A percentile compares a stretch with the other conserved stretches of the same genome.
These are phyloP conservation scores for Cryomyces minteri DNA, from an alignment of 495 filamentous ascomycete genomes.

Conservation along the genomic window DNA sequence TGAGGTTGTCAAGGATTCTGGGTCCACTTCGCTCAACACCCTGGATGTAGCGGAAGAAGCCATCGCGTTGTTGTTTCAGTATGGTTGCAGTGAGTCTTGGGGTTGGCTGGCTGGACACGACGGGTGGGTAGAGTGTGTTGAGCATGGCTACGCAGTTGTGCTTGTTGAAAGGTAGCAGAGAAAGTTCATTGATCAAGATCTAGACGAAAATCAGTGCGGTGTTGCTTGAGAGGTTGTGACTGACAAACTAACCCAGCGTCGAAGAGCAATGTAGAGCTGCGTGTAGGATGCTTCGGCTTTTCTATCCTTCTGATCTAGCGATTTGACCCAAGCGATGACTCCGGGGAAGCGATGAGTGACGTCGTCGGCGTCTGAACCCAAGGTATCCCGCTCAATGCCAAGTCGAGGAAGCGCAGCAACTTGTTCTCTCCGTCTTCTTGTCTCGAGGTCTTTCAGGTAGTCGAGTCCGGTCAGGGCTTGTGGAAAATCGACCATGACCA, in stretches of 20 bases:
- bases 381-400: slow-evolving; percentile 35
- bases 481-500: slow-evolving; percentile 48
- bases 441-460: slow-evolving; percentile 51
- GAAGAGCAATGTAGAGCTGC: slow-evolving; percentile 44
- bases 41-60: slow-evolving; percentile 49
- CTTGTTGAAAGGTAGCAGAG: slow-evolving; percentile 43
- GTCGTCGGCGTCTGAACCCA: slow-evolving; percentile 23
- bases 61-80: slow-evolving; percentile 39
- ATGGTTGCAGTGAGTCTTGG: slow-evolving; percentile 33
- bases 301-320: slow-evolving; percentile 33
- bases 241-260: slow-evolving; percentile 42
- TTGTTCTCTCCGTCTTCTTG: slow-evolving; percentile 49
- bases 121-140: slow-evolving; percentile 56
- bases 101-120: slow-evolving; percentile 25
- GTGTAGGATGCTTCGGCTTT: slow-evolving; percentile 44
- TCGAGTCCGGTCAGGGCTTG: slow-evolving; percentile 54
- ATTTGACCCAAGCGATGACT: slow-evolving; percentile 34
- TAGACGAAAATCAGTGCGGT: slow-evolving; percentile 8
- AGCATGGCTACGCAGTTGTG: slow-evolving; percentile 58
- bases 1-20: slow-evolving; percentile 33
- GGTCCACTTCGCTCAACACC: slow-evolving; percentile 39
- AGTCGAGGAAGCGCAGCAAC: slow-evolving; percentile 68
- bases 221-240: no score
- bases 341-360: slow-evolving; percentile 29
- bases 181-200: slow-evolving; percentile 55